A percentile compares a stretch with the other conserved stretches of the same genome.
Conservation (phyloP, 2,329 filamentous ascomycete species). For the Botrytis paeoniae region DNA sequence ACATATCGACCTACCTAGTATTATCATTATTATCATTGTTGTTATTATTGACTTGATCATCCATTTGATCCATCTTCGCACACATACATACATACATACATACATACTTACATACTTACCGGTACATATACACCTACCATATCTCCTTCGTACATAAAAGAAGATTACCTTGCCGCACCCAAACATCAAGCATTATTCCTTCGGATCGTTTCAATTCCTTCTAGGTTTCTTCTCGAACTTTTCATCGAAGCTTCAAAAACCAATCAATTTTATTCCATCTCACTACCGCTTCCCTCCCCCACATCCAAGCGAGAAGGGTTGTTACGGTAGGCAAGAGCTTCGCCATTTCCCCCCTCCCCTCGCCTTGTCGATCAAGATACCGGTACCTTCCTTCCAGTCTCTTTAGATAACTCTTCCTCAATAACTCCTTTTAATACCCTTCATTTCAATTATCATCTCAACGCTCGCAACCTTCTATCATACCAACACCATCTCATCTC, state of each 20-base stretch:
- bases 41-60: background rate
- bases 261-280: slow-evolving; percentile 16
- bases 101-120: too few species aligned
- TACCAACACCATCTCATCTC: background rate
- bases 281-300: slow-evolving; percentile 12
- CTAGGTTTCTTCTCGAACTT: slow-evolving; percentile 20
- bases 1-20: background rate
- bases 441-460: background rate
- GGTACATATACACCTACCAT: background rate
- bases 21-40: background rate
- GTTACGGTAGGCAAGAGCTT: slow-evolving; percentile 16
- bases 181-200: slow-evolving; percentile 7
- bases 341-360: slow-evolving; percentile 15
- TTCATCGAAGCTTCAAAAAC: slow-evolving; percentile 8
- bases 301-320: slow-evolving; percentile 16
- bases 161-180: background rate
- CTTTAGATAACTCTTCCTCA: background rate
- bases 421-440: background rate
- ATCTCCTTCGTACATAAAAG: background rate
- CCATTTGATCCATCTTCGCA: background rate
- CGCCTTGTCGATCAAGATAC: background rate
- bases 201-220: slow-evolving; percentile 17
- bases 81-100: too few species aligned
- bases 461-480: background rate
- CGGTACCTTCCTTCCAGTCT: background rate